A percentile compares a stretch with the other conserved stretches of the same genome.
These are phyloP conservation scores for Cucurbita moschata DNA, from an alignment of 306 rosid genomes.

Conservation along the genomic window DNA sequence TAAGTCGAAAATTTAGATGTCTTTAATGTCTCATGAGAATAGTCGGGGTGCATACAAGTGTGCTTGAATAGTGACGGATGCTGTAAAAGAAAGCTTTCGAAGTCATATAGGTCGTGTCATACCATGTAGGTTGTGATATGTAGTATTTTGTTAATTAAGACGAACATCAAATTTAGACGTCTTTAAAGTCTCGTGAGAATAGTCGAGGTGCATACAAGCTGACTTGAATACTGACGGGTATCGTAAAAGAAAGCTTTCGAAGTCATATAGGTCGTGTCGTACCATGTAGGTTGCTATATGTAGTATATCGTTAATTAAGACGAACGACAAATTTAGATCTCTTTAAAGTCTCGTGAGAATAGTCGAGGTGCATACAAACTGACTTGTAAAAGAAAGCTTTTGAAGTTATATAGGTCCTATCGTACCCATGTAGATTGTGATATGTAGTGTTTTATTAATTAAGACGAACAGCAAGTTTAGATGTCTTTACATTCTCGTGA, in stretches of 20 bases:
- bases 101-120: not conserved
- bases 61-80: too few relatives aligned
- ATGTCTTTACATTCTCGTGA: too few relatives aligned
- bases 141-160: too few relatives aligned
- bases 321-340: too few relatives aligned
- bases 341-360: not conserved
- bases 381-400: not conserved
- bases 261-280: not conserved
- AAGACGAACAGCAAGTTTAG: too few relatives aligned
- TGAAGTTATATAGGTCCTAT: not conserved
- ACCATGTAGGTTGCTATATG: not conserved
- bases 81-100: not conserved
- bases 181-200: not conserved
- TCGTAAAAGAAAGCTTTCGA: not conserved
- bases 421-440: not conserved
- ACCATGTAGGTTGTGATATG: not conserved
- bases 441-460: not conserved
- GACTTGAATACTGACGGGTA: too few relatives aligned
- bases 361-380: not conserved
- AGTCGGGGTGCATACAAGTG: not conserved
- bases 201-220: not conserved
- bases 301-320: too few relatives aligned
- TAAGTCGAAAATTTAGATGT: not conserved
- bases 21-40: not conserved
- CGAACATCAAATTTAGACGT: too few relatives aligned